These are phyloP conservation scores for Rugonectria rugulosa DNA, from an alignment of 2,329 filamentous ascomycete genomes.

Conservation along the genomic window DNA sequence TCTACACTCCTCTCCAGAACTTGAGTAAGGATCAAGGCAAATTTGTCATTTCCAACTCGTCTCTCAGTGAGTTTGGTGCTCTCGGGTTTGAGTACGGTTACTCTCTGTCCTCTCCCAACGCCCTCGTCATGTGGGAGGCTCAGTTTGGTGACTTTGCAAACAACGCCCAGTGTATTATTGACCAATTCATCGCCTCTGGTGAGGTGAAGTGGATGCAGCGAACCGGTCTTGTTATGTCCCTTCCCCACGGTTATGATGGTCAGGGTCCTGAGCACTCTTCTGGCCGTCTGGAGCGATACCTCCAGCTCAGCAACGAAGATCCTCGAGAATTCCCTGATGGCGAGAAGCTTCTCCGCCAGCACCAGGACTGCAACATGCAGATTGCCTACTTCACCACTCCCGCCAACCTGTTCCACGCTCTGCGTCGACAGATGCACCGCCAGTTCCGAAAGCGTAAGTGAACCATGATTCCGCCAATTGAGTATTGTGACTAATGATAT, in stretches of 20 bases:
- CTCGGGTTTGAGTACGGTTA: constrained; percentile 99
- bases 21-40: constrained; percentile 90
- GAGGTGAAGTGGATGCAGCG: constrained; percentile 99
- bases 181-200: constrained; percentile 97
- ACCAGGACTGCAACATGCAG: constrained; percentile 99
- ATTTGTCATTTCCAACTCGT: constrained; percentile 98
- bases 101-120: constrained; percentile 94
- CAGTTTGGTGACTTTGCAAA: constrained; percentile 99
- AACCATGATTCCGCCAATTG: not conserved
- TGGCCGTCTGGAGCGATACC: constrained; percentile 93
- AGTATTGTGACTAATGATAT: constrained; percentile 29
- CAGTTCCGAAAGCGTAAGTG: constrained; percentile 98
- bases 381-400: constrained; percentile 97
- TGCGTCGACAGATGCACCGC: constrained; percentile 97
- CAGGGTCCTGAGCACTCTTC: constrained; percentile 99
- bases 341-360: constrained; percentile 93
- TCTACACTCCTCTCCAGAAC: constrained; percentile 91
- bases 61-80: constrained; percentile 72
- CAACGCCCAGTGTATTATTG: constrained; percentile 98
- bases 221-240: constrained; percentile 93
- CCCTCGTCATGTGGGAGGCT: constrained; percentile 98
- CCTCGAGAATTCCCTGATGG: constrained; percentile 87
- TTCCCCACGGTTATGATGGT: constrained; percentile 97
- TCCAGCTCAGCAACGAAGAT: constrained; percentile 97
- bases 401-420: constrained; percentile 93